Evolutionary conservation across 306 rosid genomes (phyloP), one percentile per base, ranked within the genome.

Genomic region (Echinosophora koreensis): DNA sequence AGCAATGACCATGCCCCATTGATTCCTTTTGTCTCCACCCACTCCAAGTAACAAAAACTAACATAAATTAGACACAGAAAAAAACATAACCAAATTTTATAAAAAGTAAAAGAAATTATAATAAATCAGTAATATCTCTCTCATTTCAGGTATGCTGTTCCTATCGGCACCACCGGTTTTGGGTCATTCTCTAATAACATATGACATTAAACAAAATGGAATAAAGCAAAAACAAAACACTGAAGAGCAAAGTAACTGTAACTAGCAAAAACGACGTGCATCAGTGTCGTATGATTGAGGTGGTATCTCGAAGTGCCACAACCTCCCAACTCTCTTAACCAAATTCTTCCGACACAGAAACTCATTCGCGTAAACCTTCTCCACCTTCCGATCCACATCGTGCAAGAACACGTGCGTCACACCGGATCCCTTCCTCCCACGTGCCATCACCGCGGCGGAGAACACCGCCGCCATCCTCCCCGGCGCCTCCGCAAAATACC

Each of bases 401-500:
- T 95, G 99, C 68, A 95, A 41, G 54, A 92, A 95, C 44, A 95
- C 91, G 73, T 95, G 96, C 70, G 99, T 95, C 58, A 47, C 85
- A 73, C 99, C 99, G 0, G 89, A 67, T 78, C 91, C 89, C 65
- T 77, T 69, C 66, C 97, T 72, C 12, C 85, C 68, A 71, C 97
- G 82, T 1, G 93, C 97, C 97, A 92, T 92, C 3, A 95, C 92
- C 0, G 99, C 92, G n/a, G 93, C 97, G 0, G 97, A 90, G 77
- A 77, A 95, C 28, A 95, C 94, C 8, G 97, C 97, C 3, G 77
- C 96, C 99, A 95, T 95, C 35, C 99, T 6, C 1, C 97, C 99
- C 1, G 97, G 99, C 0, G 96, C 96, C 85, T 92, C 94, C 0
- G 97, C 83, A 8, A 71, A 95, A 39, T 95, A 95, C 0, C 97